Conservation (phyloP, 768 basidiomycete species). For the Porphyrellus cyaneotinctus region DNA sequence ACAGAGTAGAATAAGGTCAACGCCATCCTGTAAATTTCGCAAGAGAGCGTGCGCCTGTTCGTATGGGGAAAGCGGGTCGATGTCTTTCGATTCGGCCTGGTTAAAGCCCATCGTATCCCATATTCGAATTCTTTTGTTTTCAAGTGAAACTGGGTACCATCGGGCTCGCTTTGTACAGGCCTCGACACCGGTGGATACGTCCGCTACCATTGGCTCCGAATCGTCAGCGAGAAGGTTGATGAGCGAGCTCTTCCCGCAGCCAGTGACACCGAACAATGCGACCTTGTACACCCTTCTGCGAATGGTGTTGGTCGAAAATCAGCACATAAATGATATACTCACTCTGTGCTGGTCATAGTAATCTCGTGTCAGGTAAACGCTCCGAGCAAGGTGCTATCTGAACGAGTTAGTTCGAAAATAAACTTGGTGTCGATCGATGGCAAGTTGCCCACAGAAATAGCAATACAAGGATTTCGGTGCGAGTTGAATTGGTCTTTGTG, state of each 20-base stretch:
- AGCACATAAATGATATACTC: conserved; percentile 5
- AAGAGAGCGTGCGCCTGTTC: conserved; percentile 34
- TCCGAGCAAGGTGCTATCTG: neutral
- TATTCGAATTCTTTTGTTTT: conserved; percentile 22
- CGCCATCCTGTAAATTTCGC: conserved; percentile 30
- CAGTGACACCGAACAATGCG: conserved; percentile 26
- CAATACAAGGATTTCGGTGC: neutral
- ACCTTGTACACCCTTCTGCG: conserved; percentile 23
- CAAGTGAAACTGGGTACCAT: conserved; percentile 20
- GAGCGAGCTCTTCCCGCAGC: conserved; percentile 31
- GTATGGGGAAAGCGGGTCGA: conserved; percentile 20
- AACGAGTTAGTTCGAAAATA: neutral
- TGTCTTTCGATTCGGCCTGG: conserved; percentile 16
- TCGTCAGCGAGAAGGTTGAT: conserved; percentile 28
- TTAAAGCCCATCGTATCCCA: conserved; percentile 36
- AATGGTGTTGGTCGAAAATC: conserved; percentile 1
- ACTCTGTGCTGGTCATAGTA: conserved; percentile 14
- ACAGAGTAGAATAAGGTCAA: conserved; percentile 39
- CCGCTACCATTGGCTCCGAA: conserved; percentile 22
- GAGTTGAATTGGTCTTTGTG: neutral
- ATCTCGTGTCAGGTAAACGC: neutral
- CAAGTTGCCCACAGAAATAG: conserved; percentile 5
- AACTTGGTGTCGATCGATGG: neutral
- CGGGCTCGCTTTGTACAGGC: conserved; percentile 34
- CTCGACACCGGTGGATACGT: conserved; percentile 25